Base-by-base conservation (phyloP, 2,329 filamentous ascomycete genomes). In the Exophiala aquamarina region DNA sequence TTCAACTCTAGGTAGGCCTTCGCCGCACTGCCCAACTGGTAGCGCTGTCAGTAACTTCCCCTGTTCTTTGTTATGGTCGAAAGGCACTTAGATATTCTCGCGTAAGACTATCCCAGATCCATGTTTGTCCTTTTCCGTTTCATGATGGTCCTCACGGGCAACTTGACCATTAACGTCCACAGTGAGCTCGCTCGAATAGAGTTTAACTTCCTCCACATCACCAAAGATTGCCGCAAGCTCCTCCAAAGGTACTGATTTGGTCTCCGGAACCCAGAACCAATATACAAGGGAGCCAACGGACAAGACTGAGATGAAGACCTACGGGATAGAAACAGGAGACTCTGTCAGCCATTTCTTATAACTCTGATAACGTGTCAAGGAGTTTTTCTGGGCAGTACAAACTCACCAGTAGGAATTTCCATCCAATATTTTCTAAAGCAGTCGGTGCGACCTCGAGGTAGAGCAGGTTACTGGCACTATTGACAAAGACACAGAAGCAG, bases 381-480 rank as follows among this genome's bases (percentile, higher is more conserved):
- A 23, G n/a, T 9, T n/a, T 26, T 9, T 13, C 28, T 21, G 4
- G 5, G 15, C 1, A 11, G 11, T n/a, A 34, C 17, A 11, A 28
- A 44, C 41, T 37, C 23, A 44, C 54, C n/a, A 66, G 46, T 41
- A 62, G 65, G 45, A 61, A 66, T 13, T 55, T 60, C 61, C 61
- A 64, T 6, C 59, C 59, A 31, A 65, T 64, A 20, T 60, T 64
- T 7, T 56, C 57, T 44, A 65, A 63, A 2, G 63, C 63, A 4
- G 58, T 62, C 6, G 49, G 36, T 3, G 49, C 41, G n/a, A 33
- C 47, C 23, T 49, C 40, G 8, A 44, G 29, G 20, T 44, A 49
- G 3, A 49, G 33, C 41, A 49, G 15, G 42, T 49, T 34, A 3
- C 33, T 44, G 14, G 44, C 28, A 11, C 40, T 41, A 19, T 39